phyloP scores from a whole-genome alignment of 2,329 filamentous ascomycete species.

The Fusarium burgessii region DNA sequence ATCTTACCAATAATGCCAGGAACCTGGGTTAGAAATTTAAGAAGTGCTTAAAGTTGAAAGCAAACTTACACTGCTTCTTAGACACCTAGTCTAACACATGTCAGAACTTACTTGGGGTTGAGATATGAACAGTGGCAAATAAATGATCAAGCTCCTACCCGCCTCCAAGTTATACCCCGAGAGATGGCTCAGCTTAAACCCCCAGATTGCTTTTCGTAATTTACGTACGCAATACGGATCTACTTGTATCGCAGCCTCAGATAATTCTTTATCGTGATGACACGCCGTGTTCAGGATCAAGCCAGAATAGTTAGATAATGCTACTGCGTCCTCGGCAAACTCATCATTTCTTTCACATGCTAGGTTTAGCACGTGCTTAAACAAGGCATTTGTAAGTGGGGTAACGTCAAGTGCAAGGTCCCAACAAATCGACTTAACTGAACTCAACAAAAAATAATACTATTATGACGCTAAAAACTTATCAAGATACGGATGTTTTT shows the following conservation, averaged over 20 bases:
- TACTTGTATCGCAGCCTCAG: neutral
- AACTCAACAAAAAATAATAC: constrained; percentile 8
- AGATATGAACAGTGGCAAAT: neutral
- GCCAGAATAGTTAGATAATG: constrained; percentile 3
- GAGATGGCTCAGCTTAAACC: too few species aligned
- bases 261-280: neutral
- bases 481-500: neutral
- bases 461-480: neutral
- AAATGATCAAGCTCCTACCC: neutral
- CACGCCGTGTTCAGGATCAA: neutral
- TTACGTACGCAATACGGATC: neutral
- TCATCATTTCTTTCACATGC: constrained; percentile 18
- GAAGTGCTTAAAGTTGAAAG: neutral
- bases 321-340: neutral
- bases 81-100: neutral
- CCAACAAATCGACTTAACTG: constrained; percentile 8
- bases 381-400: constrained; percentile 1
- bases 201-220: neutral
- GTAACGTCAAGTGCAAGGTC: neutral
- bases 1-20: neutral
- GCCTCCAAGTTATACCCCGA: neutral
- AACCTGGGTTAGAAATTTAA: neutral
- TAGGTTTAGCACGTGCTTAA: neutral
- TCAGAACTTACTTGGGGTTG: neutral
- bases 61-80: neutral